These are phyloP conservation scores for Candida manassasensis DNA, from an alignment of 805 yeast species.

Conservation along the genomic window DNA sequence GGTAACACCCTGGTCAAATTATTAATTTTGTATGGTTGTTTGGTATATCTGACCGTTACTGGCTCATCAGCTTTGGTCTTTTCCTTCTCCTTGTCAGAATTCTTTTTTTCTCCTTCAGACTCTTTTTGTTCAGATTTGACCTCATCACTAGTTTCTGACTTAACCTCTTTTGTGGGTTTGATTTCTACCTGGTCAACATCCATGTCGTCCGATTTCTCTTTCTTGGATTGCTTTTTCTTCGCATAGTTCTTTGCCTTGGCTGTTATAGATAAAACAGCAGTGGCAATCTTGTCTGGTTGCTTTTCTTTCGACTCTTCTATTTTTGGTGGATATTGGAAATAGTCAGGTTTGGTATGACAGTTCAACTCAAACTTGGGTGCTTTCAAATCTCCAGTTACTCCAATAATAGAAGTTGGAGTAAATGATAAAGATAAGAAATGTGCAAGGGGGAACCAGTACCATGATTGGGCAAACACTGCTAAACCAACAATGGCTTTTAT, in stretches of 20 bases:
- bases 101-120: constrained; percentile 24
- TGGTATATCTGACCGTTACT: constrained; percentile 48
- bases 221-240: constrained; percentile 52
- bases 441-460: constrained; percentile 98
- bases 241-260: constrained; percentile 93
- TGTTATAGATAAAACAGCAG: constrained; percentile 93
- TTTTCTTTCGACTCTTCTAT: constrained; percentile 72
- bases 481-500: constrained; percentile 89
- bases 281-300: constrained; percentile 82
- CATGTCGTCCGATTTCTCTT: constrained; percentile 38
- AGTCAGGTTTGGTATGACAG: constrained; percentile 74
- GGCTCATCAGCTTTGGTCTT: constrained; percentile 20
- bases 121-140: constrained; percentile 7
- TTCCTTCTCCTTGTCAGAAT: constrained; percentile 29
- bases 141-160: constrained; percentile 6
- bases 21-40: constrained; percentile 62
- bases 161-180: constrained; percentile 15
- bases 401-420: constrained; percentile 86
- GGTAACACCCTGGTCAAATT: constrained; percentile 90
- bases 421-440: constrained; percentile 90
- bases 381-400: constrained; percentile 73
- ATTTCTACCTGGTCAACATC: constrained; percentile 32
- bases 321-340: constrained; percentile 88
- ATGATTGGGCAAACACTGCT: constrained; percentile 83
- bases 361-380: constrained; percentile 79